Evolutionary conservation across 148 eudicot species (phyloP), one percentile per base, ranked within the genome.

Genomic region (Selenicereus undatus): DNA sequence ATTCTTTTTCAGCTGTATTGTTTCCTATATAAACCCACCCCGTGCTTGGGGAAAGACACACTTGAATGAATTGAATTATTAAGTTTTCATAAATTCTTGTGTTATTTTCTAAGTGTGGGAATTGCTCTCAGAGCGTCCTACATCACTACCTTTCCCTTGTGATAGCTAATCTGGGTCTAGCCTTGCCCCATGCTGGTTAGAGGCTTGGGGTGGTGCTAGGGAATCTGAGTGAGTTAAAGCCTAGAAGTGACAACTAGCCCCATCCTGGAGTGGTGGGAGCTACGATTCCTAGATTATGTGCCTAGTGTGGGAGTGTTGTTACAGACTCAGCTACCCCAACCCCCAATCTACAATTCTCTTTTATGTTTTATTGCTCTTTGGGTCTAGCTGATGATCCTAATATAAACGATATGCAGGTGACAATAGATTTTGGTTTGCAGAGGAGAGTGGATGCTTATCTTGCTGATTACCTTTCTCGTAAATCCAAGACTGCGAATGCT

Each of bases 401-500:
- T 75, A 79, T 50, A 76, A 78, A 82, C 82, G 36, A 45, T 73
- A 29, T 54, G 80, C 85, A 96, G 99, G 97, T 96, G 81, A 81
- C 73, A 78, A 71, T 94, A 82, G 90, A 91, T 85, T 86, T 82
- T 75, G 89, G 86, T 81, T 85, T 96, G 85, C 90, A 85, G 83
- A 92, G 87, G 83, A 93, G 92, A 86, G 93, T 96, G 66, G 89
- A 91, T 79, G 81, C 86, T 42, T 83, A 81, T 88, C 90, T 96
- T 78, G 81, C 79, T 78, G 90, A 91, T 43, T 88, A 93, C 79
- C 86, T 92, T 81, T 88, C 91, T 81, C 85, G 81, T 76, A 94
- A 92, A 85, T 81, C 90, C 22, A 82, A 87, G 84, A 78, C 87
- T 78, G 86, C 62, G 65, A 87, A 87, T 69, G 84, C 78, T 83